Percentiles rank a stretch among this genome's conserved stretches.
phyloP scores from a whole-genome alignment of 331 rosid genomes.

The Cucumis variabilis region DNA sequence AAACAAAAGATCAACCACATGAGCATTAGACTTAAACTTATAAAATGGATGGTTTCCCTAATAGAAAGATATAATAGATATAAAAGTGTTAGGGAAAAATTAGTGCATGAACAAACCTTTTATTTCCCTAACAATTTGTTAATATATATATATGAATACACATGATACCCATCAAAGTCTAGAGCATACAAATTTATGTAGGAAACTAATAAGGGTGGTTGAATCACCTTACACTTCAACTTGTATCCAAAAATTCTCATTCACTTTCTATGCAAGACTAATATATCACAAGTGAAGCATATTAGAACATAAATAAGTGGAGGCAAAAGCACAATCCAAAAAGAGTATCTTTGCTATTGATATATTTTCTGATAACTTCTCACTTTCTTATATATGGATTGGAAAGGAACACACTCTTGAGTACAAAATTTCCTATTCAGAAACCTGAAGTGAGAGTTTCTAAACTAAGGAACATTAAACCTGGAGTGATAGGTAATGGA shows the following conservation, averaged over 20 bases:
- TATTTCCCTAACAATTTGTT: slow-evolving; percentile 54
- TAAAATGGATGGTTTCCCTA: not conserved
- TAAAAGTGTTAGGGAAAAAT: too few relatives aligned
- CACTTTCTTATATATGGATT: slow-evolving; percentile 61
- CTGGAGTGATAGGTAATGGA: too few relatives aligned
- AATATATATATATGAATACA: slow-evolving; percentile 10
- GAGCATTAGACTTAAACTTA: slow-evolving; percentile 12
- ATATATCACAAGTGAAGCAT: slow-evolving; percentile 39
- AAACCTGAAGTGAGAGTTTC: slow-evolving; percentile 55
- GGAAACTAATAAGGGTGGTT: too few relatives aligned
- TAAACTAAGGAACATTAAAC: not conserved
- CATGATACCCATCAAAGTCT: slow-evolving; percentile 22
- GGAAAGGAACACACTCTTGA: slow-evolving; percentile 71
- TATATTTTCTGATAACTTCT: slow-evolving; percentile 58
- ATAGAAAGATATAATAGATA: not conserved
- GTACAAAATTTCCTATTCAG: slow-evolving; percentile 77
- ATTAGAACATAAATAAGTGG: slow-evolving; percentile 30
- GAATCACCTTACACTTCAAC: slow-evolving; percentile 73
- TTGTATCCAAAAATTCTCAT: slow-evolving; percentile 59
- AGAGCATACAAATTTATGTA: slow-evolving; percentile 33
- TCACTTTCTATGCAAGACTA: slow-evolving; percentile 73
- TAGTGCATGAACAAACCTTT: slow-evolving; percentile 61
- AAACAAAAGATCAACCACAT: slow-evolving; percentile 19
- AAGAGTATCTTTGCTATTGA: slow-evolving; percentile 64
- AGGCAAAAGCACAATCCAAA: not conserved